Evolutionary conservation across 345 rosid genomes (phyloP), one percentile per base, ranked within the genome.

Genomic region (Camelina neglecta): DNA sequence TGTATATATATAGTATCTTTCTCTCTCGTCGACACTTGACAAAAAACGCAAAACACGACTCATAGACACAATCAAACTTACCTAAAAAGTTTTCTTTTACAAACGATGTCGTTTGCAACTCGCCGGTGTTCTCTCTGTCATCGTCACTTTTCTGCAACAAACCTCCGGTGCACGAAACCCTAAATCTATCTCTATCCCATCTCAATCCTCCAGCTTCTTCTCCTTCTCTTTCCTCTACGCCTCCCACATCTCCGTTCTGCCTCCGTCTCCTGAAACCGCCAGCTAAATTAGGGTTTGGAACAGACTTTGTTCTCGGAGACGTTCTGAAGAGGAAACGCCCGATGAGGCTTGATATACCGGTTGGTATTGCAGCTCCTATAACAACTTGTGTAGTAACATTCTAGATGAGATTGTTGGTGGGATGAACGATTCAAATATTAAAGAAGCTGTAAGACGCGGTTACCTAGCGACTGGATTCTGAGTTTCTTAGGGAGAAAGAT

Each of bases 261-360:
- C 50, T 82, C 64, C 92, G 92, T 13, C 84, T 83, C 42, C 89
- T 54, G 49, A 90, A 85, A 45, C 81, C 81, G 0, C 83, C 86
- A 2, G 13, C 87, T 67, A 81, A 8, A 44, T 23, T 50, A 48
- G 73, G 73, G 23, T 75, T 82, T 45, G 57, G 72, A 7, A 68
- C 82, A 4, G 60, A 49, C n/a, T 41, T 53, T 48, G 76, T 11
- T 54, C 29, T 72, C 11, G 75, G 82, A 58, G 44, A 87, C 51
- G 60, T 81, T 2, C 49, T 83, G 73, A 93, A 90, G 93, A 84
- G 96, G 78, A 93, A 93, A 81, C 72, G 98, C 50, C 98, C 97
- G 12, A 69, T 85, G 50, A 88, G 76, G 82, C 86, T 89, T 45
- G 85, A 82, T 60, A 85, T 91, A 68, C 95, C 98, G 33, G 76